Evolutionary conservation across 2,329 filamentous ascomycete species (phyloP), one percentile per base, ranked within the genome.

Genomic region (Graphiopsis chlorocephala): DNA sequence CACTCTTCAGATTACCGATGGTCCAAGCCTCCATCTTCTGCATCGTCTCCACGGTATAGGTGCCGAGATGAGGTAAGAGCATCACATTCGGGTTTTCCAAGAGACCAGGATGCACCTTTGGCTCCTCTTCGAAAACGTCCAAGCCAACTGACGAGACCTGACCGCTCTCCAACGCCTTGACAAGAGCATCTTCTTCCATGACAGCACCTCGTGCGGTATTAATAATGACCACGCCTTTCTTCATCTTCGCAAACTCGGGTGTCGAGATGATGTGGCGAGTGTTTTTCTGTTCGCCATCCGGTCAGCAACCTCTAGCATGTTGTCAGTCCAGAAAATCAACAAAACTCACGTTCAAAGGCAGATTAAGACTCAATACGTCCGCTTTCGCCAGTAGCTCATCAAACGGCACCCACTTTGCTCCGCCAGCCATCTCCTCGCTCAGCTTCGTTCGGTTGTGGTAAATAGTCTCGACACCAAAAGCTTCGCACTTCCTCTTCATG

Each of bases 1-100:
- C 90, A 68, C 81, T 78, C 25, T 83, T 81, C 33, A 93, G 83
- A 73, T 95, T 94, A 31, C 82, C 83, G 69, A 94, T 88, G 45
- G 86, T 84, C 88, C 88, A 92, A 72, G 87, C 83, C 78, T 94
- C 91, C 90, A 94, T 86, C 11, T 77, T 78, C 1, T 77, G 80
- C 73, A 84, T 78, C 2, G 84, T 86, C 82, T 90, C 91, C 29
- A 87, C 80, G 0, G 90, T 94, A 83, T 86, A 92, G 0, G 92
- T 96, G 0, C 92, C 92, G 90, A 96, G 91, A 76, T 96, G 92
- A 60, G 92, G 92, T 38, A 96, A 79, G 29, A 96, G 81, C 71
- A 94, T 81, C 25, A 91, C 90, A 69, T 86, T 85, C 2, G 86
- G 86, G 73, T 94, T 93, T 17, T 80, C 79, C 15, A 93, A 70